A percentile compares a stretch with the other conserved stretches of the same genome.
phyloP scores from a whole-genome alignment of 768 basidiomycete species.

The Galerina sulciceps region DNA sequence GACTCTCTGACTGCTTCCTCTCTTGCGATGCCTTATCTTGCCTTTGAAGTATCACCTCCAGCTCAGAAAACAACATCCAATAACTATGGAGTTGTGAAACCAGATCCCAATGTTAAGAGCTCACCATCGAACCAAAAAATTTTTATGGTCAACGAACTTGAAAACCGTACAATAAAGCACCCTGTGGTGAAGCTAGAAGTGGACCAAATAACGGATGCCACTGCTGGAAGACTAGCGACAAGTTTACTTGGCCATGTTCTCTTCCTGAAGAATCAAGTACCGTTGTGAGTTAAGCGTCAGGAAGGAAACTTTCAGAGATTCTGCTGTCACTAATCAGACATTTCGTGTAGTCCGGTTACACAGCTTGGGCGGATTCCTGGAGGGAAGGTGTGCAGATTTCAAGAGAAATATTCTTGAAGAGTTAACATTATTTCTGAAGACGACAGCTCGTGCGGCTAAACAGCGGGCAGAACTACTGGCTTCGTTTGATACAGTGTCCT shows the following conservation, averaged over 20 bases:
- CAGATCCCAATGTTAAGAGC: background rate
- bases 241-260: slow-evolving; percentile 71
- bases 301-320: no score
- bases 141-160: background rate
- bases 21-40: background rate
- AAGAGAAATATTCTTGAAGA: background rate
- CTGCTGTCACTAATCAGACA: background rate
- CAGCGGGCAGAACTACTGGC: slow-evolving; percentile 64
- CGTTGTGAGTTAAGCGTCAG: slow-evolving; percentile 57
- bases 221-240: slow-evolving; percentile 68
- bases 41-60: background rate
- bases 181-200: slow-evolving; percentile 50
- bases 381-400: slow-evolving; percentile 37
- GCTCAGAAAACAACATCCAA: background rate
- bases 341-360: slow-evolving; percentile 57
- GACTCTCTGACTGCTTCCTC: background rate
- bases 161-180: slow-evolving; percentile 18
- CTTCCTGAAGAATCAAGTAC: slow-evolving; percentile 80
- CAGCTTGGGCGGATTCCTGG: slow-evolving; percentile 63
- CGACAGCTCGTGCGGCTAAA: slow-evolving; percentile 54
- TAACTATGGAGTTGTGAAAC: background rate
- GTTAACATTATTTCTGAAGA: slow-evolving; percentile 28
- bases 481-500: slow-evolving; percentile 72
- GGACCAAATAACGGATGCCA: slow-evolving; percentile 53
- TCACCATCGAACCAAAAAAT: background rate